A percentile compares a stretch with the other conserved stretches of the same genome.
These are phyloP conservation scores for Teratosphaeria epicoccoides DNA, from an alignment of 2,329 filamentous ascomycete species.

Conservation along the genomic window DNA sequence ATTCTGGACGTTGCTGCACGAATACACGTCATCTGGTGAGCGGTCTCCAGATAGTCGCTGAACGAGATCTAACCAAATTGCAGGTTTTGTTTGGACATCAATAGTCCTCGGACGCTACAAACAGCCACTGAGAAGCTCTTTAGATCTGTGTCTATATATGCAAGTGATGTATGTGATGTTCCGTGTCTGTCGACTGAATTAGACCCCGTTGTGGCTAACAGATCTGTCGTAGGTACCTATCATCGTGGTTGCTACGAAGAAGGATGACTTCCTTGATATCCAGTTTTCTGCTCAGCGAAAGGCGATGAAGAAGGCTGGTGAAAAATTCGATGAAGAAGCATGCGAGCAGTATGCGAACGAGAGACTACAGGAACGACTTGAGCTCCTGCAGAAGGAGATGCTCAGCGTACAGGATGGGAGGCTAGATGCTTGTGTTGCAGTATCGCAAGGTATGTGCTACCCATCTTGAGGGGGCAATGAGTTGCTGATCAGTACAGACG, in stretches of 20 bases:
- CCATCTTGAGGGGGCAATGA: not conserved
- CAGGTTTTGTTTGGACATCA: constrained; percentile 28
- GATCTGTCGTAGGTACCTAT: constrained; percentile 14
- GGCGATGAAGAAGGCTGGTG: constrained; percentile 10
- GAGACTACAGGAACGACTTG: constrained; percentile 15
- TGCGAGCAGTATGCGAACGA: constrained; percentile 17
- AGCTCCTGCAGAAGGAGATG: constrained; percentile 15
- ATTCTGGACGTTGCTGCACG: constrained; percentile 21
- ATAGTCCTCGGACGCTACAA: constrained; percentile 25
- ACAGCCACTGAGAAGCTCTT: constrained; percentile 26
- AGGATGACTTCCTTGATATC: constrained; percentile 25
- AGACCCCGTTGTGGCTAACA: not conserved
- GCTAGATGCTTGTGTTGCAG: constrained; percentile 16
- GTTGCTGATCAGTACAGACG: constrained; percentile 14
- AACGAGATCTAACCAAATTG: not conserved
- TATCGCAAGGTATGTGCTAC: constrained; percentile 14
- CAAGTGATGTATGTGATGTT: constrained; percentile 13
- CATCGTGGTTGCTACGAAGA: constrained; percentile 26
- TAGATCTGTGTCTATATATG: constrained; percentile 22
- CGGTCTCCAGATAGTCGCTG: not conserved
- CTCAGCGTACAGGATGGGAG: constrained; percentile 14
- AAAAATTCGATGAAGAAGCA: constrained; percentile 13
- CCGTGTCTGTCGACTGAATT: not conserved
- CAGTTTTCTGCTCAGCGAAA: constrained; percentile 10
- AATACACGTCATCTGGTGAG: constrained; percentile 24